phyloP scores from a whole-genome alignment of 2,329 filamentous ascomycete genomes.

The Colletotrichum salicis region DNA sequence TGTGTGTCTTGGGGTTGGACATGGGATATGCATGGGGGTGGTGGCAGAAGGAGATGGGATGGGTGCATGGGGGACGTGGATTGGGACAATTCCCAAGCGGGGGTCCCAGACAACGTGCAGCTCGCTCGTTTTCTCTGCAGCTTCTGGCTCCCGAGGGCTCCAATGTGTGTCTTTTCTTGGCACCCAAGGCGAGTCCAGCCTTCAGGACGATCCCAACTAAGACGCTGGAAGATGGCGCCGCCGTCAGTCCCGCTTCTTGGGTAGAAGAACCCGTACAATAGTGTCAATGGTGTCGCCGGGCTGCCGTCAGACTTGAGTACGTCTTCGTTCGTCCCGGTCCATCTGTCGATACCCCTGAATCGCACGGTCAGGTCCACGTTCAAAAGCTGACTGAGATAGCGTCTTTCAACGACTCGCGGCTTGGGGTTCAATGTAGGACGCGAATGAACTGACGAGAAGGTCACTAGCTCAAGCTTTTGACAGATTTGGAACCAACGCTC shows the following conservation, averaged over 20 bases:
- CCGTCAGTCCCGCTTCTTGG: conserved; percentile 18
- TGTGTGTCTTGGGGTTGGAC: conserved; percentile 31
- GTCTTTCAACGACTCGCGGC: conserved; percentile 16
- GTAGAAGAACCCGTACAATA: conserved; percentile 10
- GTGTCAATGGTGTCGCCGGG: conserved; percentile 17
- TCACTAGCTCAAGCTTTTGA: conserved; percentile 6
- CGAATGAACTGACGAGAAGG: conserved; percentile 5
- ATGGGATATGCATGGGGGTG: conserved; percentile 27
- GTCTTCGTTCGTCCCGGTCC: neutral
- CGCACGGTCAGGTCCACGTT: conserved; percentile 13
- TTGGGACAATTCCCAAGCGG: conserved; percentile 7
- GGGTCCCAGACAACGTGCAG: conserved; percentile 24
- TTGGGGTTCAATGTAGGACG: neutral
- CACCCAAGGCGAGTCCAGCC: conserved; percentile 8
- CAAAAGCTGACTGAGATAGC: conserved; percentile 17
- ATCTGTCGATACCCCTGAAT: conserved; percentile 18
- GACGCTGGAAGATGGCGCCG: conserved; percentile 8
- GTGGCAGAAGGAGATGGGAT: conserved; percentile 27
- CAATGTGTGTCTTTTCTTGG: conserved; percentile 16
- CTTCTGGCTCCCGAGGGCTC: conserved; percentile 22
- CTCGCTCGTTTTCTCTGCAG: conserved; percentile 27
- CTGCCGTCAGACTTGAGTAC: conserved; percentile 9
- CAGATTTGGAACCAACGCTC: neutral
- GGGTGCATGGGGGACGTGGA: conserved; percentile 23
- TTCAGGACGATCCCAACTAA: conserved; percentile 9